A percentile compares a stretch with the other conserved stretches of the same genome.
These are phyloP conservation scores for Geranium incanum DNA, from an alignment of 441 rosid genomes.

Conservation along the genomic window DNA sequence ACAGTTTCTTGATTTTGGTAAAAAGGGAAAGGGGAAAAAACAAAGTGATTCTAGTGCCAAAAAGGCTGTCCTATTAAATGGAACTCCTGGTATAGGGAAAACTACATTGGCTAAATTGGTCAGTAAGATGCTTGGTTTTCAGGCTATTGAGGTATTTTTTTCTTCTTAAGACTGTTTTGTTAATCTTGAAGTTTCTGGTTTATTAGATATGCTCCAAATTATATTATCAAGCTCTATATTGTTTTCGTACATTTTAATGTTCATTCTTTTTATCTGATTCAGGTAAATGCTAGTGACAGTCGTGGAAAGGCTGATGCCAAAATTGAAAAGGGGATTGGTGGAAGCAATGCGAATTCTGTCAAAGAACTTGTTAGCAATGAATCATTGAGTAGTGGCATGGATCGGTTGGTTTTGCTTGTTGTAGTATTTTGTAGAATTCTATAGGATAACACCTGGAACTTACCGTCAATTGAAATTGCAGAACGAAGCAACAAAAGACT, in stretches of 20 bases:
- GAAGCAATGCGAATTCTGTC: constrained; percentile 88
- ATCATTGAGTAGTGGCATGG: constrained; percentile 52
- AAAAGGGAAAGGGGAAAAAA: constrained; percentile 67
- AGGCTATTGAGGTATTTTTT: constrained; percentile 66
- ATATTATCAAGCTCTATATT: constrained; percentile 1
- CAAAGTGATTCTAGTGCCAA: constrained; percentile 60
- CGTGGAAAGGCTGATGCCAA: constrained; percentile 88
- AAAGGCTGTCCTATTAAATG: constrained; percentile 83
- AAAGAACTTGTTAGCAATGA: constrained; percentile 93
- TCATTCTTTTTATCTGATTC: constrained; percentile 10
- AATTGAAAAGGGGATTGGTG: constrained; percentile 80
- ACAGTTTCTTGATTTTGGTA: constrained; percentile 55
- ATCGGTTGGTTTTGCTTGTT: constrained; percentile 44
- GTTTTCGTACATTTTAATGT: constrained; percentile 10
- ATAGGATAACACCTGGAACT: constrained; percentile 14
- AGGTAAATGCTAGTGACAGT: constrained; percentile 98
- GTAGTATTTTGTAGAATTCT: constrained; percentile 7
- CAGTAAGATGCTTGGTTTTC: constrained; percentile 85
- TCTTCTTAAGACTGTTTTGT: constrained; percentile 5
- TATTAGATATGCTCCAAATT: constrained; percentile 12
- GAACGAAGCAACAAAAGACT: constrained; percentile 64
- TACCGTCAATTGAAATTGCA: constrained; percentile 32
- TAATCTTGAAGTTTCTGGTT: constrained; percentile 15
- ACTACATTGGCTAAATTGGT: constrained; percentile 89
- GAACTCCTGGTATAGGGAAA: constrained; percentile 96